Conservation (phyloP, 495 filamentous ascomycete genomes). For the Entonaema liquescens region DNA sequence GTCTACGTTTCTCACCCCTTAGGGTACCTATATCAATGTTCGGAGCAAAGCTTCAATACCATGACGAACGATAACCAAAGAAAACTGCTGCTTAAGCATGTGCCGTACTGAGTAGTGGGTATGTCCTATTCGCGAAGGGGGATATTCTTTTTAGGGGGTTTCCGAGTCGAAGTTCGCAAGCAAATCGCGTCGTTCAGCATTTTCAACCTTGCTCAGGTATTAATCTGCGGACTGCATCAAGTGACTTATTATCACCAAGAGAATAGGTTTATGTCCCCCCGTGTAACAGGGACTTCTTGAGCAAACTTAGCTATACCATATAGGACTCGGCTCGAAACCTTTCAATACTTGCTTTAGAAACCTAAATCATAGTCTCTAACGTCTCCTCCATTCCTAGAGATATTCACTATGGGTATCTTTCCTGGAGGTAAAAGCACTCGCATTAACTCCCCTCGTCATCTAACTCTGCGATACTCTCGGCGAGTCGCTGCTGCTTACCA, state of each 20-base stretch:
- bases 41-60: background rate
- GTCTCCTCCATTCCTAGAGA: background rate
- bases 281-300: background rate
- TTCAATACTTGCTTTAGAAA: background rate
- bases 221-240: background rate
- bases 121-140: background rate
- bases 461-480: slow-evolving; percentile 41
- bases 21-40: background rate
- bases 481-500: slow-evolving; percentile 7
- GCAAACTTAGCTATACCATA: background rate
- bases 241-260: background rate
- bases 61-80: background rate
- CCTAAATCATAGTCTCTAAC: background rate
- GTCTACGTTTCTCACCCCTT: background rate
- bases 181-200: background rate
- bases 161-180: background rate
- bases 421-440: slow-evolving; percentile 28
- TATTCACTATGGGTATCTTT: slow-evolving; percentile 26
- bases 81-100: background rate
- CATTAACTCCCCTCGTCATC: slow-evolving; percentile 41
- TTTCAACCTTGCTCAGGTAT: background rate
- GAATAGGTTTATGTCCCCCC: background rate
- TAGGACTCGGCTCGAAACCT: background rate
- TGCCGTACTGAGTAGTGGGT: background rate
- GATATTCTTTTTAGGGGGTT: background rate